phyloP scores from a whole-genome alignment of 2,329 filamentous ascomycete species.

The Verticillium alfalfae region DNA sequence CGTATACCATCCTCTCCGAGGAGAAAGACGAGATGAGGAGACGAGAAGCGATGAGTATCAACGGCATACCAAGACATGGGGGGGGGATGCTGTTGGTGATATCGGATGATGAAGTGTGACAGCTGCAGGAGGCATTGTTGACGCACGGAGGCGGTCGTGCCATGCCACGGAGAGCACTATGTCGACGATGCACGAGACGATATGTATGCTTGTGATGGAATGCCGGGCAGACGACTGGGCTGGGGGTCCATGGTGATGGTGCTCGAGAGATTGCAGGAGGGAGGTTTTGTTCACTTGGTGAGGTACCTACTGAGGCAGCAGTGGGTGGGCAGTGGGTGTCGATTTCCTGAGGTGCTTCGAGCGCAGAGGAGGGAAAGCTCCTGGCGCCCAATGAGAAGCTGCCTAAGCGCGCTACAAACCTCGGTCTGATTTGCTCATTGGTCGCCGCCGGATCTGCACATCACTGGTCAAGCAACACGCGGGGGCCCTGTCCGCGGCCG shows the following conservation, averaged over 20 bases:
- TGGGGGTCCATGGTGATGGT: too few species aligned
- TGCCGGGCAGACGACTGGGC: background rate
- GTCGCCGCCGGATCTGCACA: background rate
- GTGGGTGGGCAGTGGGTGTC: background rate
- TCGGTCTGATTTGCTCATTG: background rate
- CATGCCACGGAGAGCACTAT: too few species aligned
- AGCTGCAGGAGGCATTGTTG: background rate
- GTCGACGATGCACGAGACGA: background rate
- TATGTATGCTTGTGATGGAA: background rate
- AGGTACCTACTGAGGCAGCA: background rate
- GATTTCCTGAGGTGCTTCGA: background rate
- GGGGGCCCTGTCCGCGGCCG: background rate
- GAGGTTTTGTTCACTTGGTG: too few species aligned
- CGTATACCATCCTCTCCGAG: too few species aligned
- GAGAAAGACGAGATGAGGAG: too few species aligned
- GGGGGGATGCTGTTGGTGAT: background rate
- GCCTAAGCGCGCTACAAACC: background rate
- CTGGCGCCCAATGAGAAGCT: background rate
- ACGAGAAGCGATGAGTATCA: too few species aligned
- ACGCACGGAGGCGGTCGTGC: too few species aligned
- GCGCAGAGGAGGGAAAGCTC: background rate
- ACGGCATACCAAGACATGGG: too few species aligned
- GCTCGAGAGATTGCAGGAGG: too few species aligned
- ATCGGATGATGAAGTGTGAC: background rate
- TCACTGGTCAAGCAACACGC: background rate